Evolutionary conservation across 2,329 filamentous ascomycete species (phyloP).

Genomic region (Bipolaris sorokiniana): DNA sequence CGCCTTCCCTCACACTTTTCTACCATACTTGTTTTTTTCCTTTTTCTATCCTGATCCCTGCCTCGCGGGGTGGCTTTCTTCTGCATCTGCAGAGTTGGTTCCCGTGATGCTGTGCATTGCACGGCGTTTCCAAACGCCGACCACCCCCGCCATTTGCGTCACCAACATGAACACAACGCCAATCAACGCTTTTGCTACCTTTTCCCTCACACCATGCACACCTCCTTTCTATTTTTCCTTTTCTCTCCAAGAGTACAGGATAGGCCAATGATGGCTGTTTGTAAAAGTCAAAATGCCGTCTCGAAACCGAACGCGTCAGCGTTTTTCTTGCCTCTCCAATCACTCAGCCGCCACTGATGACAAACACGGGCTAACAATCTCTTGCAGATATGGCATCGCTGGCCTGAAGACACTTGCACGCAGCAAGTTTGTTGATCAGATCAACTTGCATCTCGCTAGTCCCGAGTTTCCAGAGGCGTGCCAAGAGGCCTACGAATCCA

Average conservation of each 20-base stretch:
- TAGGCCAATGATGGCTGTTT: slow-evolving; percentile 26
- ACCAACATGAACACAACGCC: slow-evolving; percentile 27
- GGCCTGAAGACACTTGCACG: slow-evolving; percentile 55
- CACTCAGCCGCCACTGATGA: slow-evolving; percentile 6
- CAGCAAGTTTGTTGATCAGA: slow-evolving; percentile 55
- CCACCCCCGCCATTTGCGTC: slow-evolving; percentile 42
- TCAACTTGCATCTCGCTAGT: slow-evolving; percentile 53
- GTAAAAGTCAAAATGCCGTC: slow-evolving; percentile 15
- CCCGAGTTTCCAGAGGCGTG: slow-evolving; percentile 56
- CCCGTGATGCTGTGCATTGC: slow-evolving; percentile 25
- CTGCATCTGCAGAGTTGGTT: slow-evolving; percentile 8
- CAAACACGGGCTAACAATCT: slow-evolving; percentile 31
- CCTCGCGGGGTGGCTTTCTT: slow-evolving; percentile 20
- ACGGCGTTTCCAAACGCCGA: slow-evolving; percentile 32
- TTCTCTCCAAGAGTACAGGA: slow-evolving; percentile 13
- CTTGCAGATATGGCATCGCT: slow-evolving; percentile 53
- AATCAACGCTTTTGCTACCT: slow-evolving; percentile 28
- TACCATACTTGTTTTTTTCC: background rate
- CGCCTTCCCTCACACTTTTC: slow-evolving; percentile 12
- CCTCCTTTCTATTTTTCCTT: slow-evolving; percentile 10
- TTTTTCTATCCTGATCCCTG: slow-evolving; percentile 22
- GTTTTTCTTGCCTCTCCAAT: slow-evolving; percentile 18
- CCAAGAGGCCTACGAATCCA: slow-evolving; percentile 57
- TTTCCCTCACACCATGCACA: slow-evolving; percentile 10
- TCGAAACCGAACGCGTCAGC: slow-evolving; percentile 32